phyloP scores from a whole-genome alignment of 2,329 filamentous ascomycete genomes.

The Camillea tinctor region DNA sequence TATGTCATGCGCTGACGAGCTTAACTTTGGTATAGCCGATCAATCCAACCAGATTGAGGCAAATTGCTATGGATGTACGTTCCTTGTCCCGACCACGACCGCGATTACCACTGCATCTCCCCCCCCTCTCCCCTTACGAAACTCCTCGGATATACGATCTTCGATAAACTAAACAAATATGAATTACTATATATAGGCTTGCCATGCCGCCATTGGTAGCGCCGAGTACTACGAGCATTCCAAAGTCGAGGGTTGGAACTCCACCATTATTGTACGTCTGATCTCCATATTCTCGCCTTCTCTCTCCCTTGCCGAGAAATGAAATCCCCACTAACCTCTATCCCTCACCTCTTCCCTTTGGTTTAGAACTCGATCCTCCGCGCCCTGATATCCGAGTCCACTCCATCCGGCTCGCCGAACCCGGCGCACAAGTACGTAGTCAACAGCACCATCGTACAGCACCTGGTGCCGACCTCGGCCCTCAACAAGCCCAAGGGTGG shows the following conservation, averaged over 20 bases:
- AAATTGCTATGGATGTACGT: slow-evolving; percentile 81
- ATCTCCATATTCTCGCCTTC: slow-evolving; percentile 1
- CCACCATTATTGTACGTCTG: slow-evolving; percentile 77
- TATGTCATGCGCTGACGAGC: background rate
- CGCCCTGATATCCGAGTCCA: slow-evolving; percentile 73
- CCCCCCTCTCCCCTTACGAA: background rate
- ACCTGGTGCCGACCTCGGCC: slow-evolving; percentile 68
- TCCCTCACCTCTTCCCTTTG: slow-evolving; percentile 10
- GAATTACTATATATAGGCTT: slow-evolving; percentile 59
- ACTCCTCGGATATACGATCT: slow-evolving; percentile 1
- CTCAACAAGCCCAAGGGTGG: slow-evolving; percentile 58
- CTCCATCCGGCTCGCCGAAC: slow-evolving; percentile 52
- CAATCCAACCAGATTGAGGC: slow-evolving; percentile 72
- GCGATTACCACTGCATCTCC: too few species aligned
- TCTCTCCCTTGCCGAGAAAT: background rate
- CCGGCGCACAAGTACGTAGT: slow-evolving; percentile 89
- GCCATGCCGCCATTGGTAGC: slow-evolving; percentile 71
- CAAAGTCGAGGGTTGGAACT: slow-evolving; percentile 86
- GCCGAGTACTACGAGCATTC: slow-evolving; percentile 83
- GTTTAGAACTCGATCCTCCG: slow-evolving; percentile 72
- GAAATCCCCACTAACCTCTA: slow-evolving; percentile 1
- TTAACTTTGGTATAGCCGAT: slow-evolving; percentile 63
- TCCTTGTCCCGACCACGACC: slow-evolving; percentile 6
- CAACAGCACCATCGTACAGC: slow-evolving; percentile 98
- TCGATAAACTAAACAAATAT: slow-evolving; percentile 16